Conservation (phyloP, 768 basidiomycete genomes). For the Pluteus cervinus region DNA sequence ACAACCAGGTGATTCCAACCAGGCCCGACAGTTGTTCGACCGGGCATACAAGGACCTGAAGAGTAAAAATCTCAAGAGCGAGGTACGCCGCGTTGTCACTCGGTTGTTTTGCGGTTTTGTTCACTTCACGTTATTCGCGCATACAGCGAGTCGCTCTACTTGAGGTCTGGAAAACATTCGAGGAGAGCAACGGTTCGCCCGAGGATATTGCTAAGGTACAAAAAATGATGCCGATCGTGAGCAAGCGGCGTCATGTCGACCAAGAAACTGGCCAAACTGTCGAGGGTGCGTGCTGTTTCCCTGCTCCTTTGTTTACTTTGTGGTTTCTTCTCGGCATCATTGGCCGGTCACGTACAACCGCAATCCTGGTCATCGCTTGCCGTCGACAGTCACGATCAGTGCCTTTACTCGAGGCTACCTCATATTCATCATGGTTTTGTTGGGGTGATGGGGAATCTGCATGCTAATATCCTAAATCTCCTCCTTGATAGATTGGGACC, state of each 20-base stretch:
- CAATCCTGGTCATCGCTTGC: too few relatives aligned
- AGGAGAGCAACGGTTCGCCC: conserved; percentile 69
- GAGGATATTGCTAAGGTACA: conserved; percentile 79
- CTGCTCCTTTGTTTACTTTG: conserved; percentile 1
- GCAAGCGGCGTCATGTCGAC: conserved; percentile 78
- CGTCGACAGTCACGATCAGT: too few relatives aligned
- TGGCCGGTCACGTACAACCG: too few relatives aligned
- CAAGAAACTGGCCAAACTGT: conserved; percentile 80
- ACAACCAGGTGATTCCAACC: conserved; percentile 61
- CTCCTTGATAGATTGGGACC: conserved; percentile 73
- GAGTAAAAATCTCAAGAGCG: conserved; percentile 74
- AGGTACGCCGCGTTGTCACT: conserved; percentile 44
- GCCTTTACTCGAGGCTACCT: too few relatives aligned
- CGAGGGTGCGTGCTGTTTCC: conserved; percentile 51
- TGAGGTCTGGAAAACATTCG: conserved; percentile 94
- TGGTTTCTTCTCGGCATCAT: conserved; percentile 3
- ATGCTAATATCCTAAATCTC: too few relatives aligned
- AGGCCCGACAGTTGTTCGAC: conserved; percentile 79
- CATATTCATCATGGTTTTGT: too few relatives aligned
- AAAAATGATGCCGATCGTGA: conserved; percentile 89
- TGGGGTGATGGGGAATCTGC: too few relatives aligned
- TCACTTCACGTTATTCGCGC: not conserved
- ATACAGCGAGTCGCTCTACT: conserved; percentile 82
- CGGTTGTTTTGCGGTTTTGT: too few relatives aligned
- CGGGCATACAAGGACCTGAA: conserved; percentile 86